Conservation (phyloP, 345 rosid species). For the Citrus unshiu region DNA sequence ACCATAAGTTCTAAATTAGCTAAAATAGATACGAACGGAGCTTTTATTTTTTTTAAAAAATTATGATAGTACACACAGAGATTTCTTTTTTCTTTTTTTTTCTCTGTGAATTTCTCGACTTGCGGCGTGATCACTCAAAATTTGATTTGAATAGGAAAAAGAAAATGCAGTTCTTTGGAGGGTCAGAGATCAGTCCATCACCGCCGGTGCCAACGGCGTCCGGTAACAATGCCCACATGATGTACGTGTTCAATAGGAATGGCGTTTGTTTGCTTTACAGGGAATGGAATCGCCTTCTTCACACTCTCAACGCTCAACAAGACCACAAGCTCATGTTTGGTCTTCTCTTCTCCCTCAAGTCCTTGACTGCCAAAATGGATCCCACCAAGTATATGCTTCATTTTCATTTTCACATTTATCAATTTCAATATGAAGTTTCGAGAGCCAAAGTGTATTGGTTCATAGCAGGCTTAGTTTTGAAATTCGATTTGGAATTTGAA, state of each 20-base stretch:
- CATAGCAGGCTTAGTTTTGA: background rate
- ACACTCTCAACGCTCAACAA: conserved; percentile 75
- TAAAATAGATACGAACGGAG: background rate
- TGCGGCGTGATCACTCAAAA: background rate
- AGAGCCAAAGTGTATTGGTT: background rate
- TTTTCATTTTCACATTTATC: background rate
- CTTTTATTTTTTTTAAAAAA: background rate
- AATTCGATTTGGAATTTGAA: background rate
- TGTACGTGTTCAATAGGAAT: conserved; percentile 74
- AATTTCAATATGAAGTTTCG: background rate
- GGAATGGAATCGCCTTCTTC: conserved; percentile 91
- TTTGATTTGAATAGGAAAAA: background rate
- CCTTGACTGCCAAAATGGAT: conserved; percentile 94
- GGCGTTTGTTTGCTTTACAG: conserved; percentile 89
- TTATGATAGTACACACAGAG: background rate
- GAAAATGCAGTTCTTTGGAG: conserved; percentile 90
- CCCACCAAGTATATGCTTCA: conserved; percentile 47
- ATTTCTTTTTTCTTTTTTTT: background rate
- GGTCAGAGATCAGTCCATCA: conserved; percentile 85
- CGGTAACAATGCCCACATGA: conserved; percentile 90
- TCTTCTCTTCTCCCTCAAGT: conserved; percentile 96
- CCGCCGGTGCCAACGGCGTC: conserved; percentile 67
- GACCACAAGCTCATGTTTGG: conserved; percentile 99
- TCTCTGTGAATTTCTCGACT: background rate
- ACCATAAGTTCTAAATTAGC: background rate